Conservation (phyloP, 768 basidiomycete genomes). For the Coprinopsis marcescibilis region DNA sequence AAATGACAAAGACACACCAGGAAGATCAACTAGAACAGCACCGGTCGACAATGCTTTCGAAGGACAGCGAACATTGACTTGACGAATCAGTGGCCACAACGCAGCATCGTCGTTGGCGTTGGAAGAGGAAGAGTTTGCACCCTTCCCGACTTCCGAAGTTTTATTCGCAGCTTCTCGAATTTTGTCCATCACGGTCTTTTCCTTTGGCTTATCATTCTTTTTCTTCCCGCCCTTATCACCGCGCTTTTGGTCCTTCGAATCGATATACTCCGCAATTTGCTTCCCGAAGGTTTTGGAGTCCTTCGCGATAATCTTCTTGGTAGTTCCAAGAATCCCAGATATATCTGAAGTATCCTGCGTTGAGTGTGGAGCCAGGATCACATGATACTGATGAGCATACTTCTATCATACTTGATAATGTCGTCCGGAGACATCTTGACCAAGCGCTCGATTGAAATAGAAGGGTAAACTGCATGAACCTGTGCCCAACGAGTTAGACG, state of each 20-base stretch:
- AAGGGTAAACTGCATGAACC: slow-evolving; percentile 61
- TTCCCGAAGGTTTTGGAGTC: slow-evolving; percentile 48
- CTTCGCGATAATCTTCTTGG: slow-evolving; percentile 43
- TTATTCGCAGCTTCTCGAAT: slow-evolving; percentile 20
- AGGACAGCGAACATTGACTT: slow-evolving; percentile 54
- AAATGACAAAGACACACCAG: slow-evolving; percentile 31
- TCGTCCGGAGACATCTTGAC: slow-evolving; percentile 44
- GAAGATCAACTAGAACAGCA: slow-evolving; percentile 59
- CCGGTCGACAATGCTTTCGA: slow-evolving; percentile 49
- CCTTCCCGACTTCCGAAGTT: slow-evolving; percentile 6
- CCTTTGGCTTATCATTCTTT: slow-evolving; percentile 30
- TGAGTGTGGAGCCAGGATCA: slow-evolving; percentile 3
- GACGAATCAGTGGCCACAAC: slow-evolving; percentile 58
- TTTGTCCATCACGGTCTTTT: slow-evolving; percentile 30
- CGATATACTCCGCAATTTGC: slow-evolving; percentile 58
- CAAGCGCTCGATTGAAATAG: slow-evolving; percentile 41
- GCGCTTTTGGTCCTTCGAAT: slow-evolving; percentile 56
- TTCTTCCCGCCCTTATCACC: slow-evolving; percentile 39
- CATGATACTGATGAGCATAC: slow-evolving; percentile 24
- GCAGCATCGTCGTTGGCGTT: slow-evolving; percentile 35
- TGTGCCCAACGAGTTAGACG: slow-evolving; percentile 16
- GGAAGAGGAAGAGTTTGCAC: not conserved
- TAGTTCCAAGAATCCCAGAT: slow-evolving; percentile 42
- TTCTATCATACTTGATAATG: slow-evolving; percentile 42
- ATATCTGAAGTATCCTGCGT: slow-evolving; percentile 37